Evolutionary conservation across 2,329 filamentous ascomycete species (phyloP).

Genomic region (Ascocoryne sarcoides): DNA sequence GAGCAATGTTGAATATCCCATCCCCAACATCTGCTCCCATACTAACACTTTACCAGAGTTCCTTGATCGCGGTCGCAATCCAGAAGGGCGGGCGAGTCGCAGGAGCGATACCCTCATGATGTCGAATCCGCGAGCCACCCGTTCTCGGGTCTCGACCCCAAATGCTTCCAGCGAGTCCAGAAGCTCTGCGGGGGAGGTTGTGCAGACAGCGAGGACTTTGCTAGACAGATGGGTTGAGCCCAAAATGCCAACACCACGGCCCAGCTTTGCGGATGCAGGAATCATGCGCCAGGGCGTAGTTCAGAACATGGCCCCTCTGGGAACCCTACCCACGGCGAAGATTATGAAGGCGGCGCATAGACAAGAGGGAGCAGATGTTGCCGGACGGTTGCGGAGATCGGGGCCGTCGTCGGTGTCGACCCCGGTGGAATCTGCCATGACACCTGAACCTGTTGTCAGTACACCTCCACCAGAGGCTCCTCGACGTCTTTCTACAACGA

Average conservation of each 20-base stretch:
- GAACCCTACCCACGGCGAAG: slow-evolving; percentile 56
- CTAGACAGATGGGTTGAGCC: slow-evolving; percentile 48
- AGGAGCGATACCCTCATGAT: not conserved
- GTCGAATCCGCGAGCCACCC: slow-evolving; percentile 17
- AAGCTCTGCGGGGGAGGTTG: not conserved
- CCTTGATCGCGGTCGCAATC: not conserved
- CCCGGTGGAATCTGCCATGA: slow-evolving; percentile 16
- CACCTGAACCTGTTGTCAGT: slow-evolving; percentile 17
- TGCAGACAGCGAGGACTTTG: slow-evolving; percentile 17
- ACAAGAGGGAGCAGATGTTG: slow-evolving; percentile 3
- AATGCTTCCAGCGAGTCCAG: slow-evolving; percentile 9
- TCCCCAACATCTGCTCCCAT: not conserved
- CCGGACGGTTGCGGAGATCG: not conserved
- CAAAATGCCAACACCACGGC: slow-evolving; percentile 39
- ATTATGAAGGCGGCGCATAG: slow-evolving; percentile 40
- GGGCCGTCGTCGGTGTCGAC: slow-evolving; percentile 13
- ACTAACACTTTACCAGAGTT: not conserved
- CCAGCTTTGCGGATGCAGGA: slow-evolving; percentile 70
- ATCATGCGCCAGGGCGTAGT: slow-evolving; percentile 68
- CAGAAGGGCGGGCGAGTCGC: not conserved
- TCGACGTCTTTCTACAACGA: not conserved
- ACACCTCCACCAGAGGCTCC: not conserved
- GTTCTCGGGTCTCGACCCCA: slow-evolving; percentile 25
- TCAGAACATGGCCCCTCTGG: slow-evolving; percentile 76
- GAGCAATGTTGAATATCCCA: not conserved